Evolutionary conservation across 1,284 basidiomycete genomes (phyloP), one percentile per base, ranked within the genome.

Genomic region (Rhodotorula mucilaginosa): DNA sequence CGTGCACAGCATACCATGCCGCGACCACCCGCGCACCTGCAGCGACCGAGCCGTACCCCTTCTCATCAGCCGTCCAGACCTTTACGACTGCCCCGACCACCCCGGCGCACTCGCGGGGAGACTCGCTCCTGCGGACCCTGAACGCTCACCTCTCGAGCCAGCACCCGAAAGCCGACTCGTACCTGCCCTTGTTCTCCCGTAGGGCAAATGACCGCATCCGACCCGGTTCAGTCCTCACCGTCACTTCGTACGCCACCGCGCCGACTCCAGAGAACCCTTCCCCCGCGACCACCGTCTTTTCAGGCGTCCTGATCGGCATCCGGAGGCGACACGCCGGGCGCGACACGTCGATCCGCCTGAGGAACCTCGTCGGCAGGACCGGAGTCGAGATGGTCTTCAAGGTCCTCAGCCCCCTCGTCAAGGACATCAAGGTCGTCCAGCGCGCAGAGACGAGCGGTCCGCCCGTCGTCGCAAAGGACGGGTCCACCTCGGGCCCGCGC

Each of bases 351-450:
- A 91, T 97, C 80, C 84, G 88, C 62, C 82, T 97, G 63, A 86
- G 94, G 73, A 97, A 96, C 82, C 86, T 96, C 76, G 86, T 97
- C 69, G 90, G 92, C 78, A 86, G 91, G 75, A 91, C 89, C 16
- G 93, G 93, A 23, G 89, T 95, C 51, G 93, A 97, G 84, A 89
- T 92, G 88, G 89, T 89, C 79, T 91, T 92, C 83, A 92, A 89
- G 80, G 87, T 89, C 72, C 88, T 87, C 79, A 90, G 88, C 64
- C 93, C 94, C 46, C 86, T 91, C 80, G 80, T 97, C 81, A 93
- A 92, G 84, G 88, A 89, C 69, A 89, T 97, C 81, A 88, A 88
- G 82, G 83, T 96, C 66, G 75, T 77, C 18, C 34, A 44, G 13
- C 51, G 73, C 10, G 75, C 76, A 5, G 65, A 67, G 64, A 72